Evolutionary conservation across 176 grass and related monocot species (phyloP).

Genomic region (Lolium multiflorum): DNA sequence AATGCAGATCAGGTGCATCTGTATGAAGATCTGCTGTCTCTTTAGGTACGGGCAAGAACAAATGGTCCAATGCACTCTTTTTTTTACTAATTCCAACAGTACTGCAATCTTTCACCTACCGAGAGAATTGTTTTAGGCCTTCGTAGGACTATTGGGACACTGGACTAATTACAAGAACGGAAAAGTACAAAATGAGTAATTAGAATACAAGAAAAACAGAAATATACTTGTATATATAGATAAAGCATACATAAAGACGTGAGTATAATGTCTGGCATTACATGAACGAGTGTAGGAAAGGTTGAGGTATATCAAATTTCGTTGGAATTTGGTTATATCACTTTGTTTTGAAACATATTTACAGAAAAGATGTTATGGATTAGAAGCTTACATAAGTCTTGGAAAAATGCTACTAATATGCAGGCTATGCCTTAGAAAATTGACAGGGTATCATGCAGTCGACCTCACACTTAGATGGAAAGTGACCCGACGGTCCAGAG

Average conservation of each 20-base stretch:
- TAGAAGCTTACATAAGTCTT: not conserved
- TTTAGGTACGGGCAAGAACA: not conserved
- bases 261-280: not conserved
- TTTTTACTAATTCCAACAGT: not conserved
- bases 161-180: not conserved
- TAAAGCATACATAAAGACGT: not conserved
- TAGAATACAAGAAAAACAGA: not conserved
- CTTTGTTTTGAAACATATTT: not conserved
- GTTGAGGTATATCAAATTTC: no score
- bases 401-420: not conserved
- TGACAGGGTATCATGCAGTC: not conserved
- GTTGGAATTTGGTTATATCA: not conserved
- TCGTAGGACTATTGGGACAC: no score
- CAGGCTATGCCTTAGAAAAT: not conserved
- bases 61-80: not conserved
- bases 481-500: no score
- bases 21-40: not conserved
- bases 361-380: not conserved
- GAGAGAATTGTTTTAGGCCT: no score
- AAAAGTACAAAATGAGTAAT: not conserved
- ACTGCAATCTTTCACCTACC: not conserved
- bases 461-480: no score
- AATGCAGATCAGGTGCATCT: constrained; percentile 1
- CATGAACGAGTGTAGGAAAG: no score
- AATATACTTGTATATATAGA: not conserved